A percentile compares a stretch with the other conserved stretches of the same genome.
Evolutionary conservation across 208 protist genomes (phyloP).

Genomic region (Crithidia fasciculata): DNA sequence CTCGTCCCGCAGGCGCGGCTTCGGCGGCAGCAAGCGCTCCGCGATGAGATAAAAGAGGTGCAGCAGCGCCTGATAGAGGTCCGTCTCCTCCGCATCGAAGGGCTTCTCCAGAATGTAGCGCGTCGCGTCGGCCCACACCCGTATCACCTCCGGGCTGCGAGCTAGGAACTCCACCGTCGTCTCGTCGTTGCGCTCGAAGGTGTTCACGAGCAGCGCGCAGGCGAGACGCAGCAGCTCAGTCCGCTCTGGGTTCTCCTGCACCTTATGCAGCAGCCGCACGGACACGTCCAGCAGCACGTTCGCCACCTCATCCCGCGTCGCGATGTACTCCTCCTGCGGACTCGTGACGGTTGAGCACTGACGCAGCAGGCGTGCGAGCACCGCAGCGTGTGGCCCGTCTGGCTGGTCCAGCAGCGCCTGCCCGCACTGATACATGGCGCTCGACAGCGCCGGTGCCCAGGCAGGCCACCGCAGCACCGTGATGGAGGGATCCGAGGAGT

Average conservation of each 20-base stretch:
- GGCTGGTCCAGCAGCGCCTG: constrained; percentile 50
- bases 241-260: constrained; percentile 34
- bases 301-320: constrained; percentile 37
- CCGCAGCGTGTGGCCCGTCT: constrained; percentile 27
- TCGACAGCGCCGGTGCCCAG: constrained; percentile 62
- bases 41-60: constrained; percentile 78
- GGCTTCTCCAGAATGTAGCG: constrained; percentile 49
- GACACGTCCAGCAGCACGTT: constrained; percentile 56
- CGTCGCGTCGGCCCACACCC: constrained; percentile 55
- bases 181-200: constrained; percentile 75
- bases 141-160: constrained; percentile 40
- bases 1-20: constrained; percentile 11
- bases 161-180: constrained; percentile 50
- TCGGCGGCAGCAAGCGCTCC: constrained; percentile 57
- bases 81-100: constrained; percentile 68
- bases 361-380: constrained; percentile 59
- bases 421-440: constrained; percentile 52
- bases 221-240: constrained; percentile 59
- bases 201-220: constrained; percentile 75
- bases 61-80: constrained; percentile 77
- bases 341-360: constrained; percentile 62
- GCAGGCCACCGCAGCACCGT: constrained; percentile 53
- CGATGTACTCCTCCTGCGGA: constrained; percentile 57
- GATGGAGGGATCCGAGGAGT: constrained; percentile 58
- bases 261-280: constrained; percentile 38